Base-by-base conservation (phyloP, 352 stramenopile genomes). In the Globisporangium paroecandrum region DNA sequence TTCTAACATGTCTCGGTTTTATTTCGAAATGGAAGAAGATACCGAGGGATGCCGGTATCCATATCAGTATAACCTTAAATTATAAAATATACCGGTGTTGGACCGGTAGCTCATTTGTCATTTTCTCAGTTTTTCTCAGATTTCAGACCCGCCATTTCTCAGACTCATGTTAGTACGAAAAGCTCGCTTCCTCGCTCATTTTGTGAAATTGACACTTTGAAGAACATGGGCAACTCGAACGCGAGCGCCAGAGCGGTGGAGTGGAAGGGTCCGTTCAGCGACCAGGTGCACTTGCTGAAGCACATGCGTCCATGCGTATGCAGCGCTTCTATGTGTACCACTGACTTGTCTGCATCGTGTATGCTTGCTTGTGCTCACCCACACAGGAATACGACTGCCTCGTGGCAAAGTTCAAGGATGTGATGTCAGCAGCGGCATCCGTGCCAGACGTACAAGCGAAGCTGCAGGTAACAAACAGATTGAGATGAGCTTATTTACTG, bases 181-280 rank as follows among this genome's bases (percentile, higher is more conserved):
- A 46, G 38, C 13, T 46, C 13, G 8, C 7, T 25, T 22, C 27
- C 22, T 32, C 29, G 29, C 29, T 32, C 29, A 32, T 32, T 32
- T 55, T 56, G 49, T n/a, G n/a, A 56, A 29, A 43, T 43, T 36
- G 20, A 29, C 43, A 43, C 18, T 51, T 24, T n/a, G 43, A 69
- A 49, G 43, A 70, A 46, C 47, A 88, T 88, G 79, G 79, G 79
- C 43, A 88, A 84, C 56, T 41, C 58, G 34, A 76, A 9, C 20
- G n/a, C 32, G 12, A 38, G 69, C 62, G 47, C 56, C 34, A 41
- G 29, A 4, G 41, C 65, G 18, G 59, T 27, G 59, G 83, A 83
- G 60, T 90, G 85, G 85, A 93, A 92, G 73, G 87, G 87, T 1
- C 87, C 87, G 1, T 95, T 95, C 65, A 93, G 87, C 64, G 87